phyloP scores from a whole-genome alignment of 2,329 filamentous ascomycete genomes.

The Endoconidiophora laricicola region DNA sequence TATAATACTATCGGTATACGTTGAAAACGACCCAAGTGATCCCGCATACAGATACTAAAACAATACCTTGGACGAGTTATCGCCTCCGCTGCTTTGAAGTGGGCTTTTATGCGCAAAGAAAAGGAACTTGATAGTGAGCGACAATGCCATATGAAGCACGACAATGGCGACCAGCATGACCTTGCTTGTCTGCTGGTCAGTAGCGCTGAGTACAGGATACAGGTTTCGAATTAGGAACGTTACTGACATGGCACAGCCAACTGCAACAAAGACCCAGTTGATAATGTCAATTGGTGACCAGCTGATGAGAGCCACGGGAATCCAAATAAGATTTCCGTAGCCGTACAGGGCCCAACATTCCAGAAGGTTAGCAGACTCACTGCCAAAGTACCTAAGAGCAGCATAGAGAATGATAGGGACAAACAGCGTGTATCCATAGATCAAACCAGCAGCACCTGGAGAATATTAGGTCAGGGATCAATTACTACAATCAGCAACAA shows the following conservation, averaged over 20 bases:
- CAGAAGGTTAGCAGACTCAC: conserved; percentile 78
- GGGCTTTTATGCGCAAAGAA: conserved; percentile 80
- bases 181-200: conserved; percentile 83
- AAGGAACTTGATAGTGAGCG: conserved; percentile 86
- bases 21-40: not conserved
- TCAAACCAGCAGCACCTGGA: conserved; percentile 64
- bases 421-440: conserved; percentile 88
- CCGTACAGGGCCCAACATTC: conserved; percentile 95
- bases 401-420: conserved; percentile 77
- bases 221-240: conserved; percentile 73
- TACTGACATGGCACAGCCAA: conserved; percentile 71
- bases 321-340: conserved; percentile 94
- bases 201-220: conserved; percentile 82
- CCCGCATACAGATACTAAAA: not conserved
- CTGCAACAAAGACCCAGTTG: conserved; percentile 84
- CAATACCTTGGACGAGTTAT: not conserved
- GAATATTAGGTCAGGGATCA: not conserved
- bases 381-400: conserved; percentile 86
- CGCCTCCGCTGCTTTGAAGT: conserved; percentile 2
- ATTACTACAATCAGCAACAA: too few relatives aligned
- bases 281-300: conserved; percentile 75
- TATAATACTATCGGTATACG: not conserved
- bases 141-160: conserved; percentile 70
- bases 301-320: conserved; percentile 78
- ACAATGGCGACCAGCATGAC: conserved; percentile 71